phyloP scores from a whole-genome alignment of 495 filamentous ascomycete species.

The Neurospora tetraspora region DNA sequence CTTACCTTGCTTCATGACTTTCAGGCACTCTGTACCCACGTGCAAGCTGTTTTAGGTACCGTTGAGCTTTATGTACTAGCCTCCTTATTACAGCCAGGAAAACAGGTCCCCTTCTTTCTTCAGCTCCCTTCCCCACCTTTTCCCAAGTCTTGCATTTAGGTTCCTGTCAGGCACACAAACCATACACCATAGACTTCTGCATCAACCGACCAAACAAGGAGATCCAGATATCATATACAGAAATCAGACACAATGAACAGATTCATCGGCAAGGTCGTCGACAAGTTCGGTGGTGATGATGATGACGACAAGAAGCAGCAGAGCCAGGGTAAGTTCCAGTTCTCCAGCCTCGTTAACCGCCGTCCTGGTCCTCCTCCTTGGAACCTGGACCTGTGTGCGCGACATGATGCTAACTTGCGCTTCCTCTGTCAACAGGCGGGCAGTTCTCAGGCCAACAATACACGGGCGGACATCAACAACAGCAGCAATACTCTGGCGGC shows the following conservation, averaged over 20 bases:
- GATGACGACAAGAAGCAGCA: conserved; percentile 7
- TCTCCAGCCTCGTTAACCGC: neutral
- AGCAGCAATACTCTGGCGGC: neutral
- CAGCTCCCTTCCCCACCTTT: neutral
- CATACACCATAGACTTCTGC: neutral
- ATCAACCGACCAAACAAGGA: neutral
- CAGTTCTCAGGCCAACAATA: neutral
- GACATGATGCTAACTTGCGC: neutral
- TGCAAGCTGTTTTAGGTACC: neutral
- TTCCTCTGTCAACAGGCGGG: neutral
- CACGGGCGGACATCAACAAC: neutral
- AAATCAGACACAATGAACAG: conserved; percentile 5
- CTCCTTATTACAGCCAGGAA: neutral
- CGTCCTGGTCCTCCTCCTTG: neutral
- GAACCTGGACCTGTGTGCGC: neutral
- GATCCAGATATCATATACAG: neutral
- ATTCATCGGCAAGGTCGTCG: conserved; percentile 7
- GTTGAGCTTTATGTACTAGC: neutral
- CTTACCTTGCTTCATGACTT: neutral
- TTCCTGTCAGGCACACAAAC: neutral
- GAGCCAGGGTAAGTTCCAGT: neutral
- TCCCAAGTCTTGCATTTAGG: neutral
- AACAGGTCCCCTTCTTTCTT: neutral
- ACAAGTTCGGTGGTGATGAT: neutral
- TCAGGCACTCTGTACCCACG: neutral